These are phyloP conservation scores for Pleurotus eryngii DNA, from an alignment of 768 basidiomycete genomes.

Conservation along the genomic window DNA sequence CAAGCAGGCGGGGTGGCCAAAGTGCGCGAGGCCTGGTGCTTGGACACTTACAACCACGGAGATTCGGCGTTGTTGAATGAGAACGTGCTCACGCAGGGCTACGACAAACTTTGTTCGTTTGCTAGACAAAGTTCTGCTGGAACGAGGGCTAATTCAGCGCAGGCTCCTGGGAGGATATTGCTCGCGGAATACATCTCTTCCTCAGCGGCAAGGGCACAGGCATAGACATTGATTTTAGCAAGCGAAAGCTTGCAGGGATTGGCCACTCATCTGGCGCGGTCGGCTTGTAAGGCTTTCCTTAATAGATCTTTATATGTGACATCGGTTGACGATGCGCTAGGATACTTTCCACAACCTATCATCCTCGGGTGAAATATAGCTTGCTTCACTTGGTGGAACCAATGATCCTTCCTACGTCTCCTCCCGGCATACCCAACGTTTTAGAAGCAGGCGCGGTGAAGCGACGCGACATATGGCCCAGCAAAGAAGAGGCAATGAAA, in stretches of 20 bases:
- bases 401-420: conserved; percentile 31
- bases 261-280: conserved; percentile 57
- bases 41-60: conserved; percentile 56
- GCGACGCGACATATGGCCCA: conserved; percentile 51
- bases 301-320: neutral
- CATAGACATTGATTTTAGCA: conserved; percentile 45
- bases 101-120: conserved; percentile 38
- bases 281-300: conserved; percentile 31
- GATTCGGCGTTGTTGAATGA: conserved; percentile 50
- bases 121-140: neutral
- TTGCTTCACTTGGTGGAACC: conserved; percentile 43
- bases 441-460: conserved; percentile 29
- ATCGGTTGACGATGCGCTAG: conserved; percentile 16
- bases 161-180: conserved; percentile 58
- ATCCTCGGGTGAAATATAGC: conserved; percentile 33
- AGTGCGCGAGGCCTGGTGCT: conserved; percentile 46
- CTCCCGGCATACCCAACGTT: conserved; percentile 11
- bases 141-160: neutral
- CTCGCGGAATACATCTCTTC: conserved; percentile 42
- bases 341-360: conserved; percentile 38
- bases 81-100: conserved; percentile 34
- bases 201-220: conserved; percentile 46
- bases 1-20: conserved; percentile 18
- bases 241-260: conserved; percentile 45
- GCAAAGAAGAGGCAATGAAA: conserved; percentile 43